Evolutionary conservation across 768 basidiomycete species (phyloP).

Genomic region (Termitomyces sp.): DNA sequence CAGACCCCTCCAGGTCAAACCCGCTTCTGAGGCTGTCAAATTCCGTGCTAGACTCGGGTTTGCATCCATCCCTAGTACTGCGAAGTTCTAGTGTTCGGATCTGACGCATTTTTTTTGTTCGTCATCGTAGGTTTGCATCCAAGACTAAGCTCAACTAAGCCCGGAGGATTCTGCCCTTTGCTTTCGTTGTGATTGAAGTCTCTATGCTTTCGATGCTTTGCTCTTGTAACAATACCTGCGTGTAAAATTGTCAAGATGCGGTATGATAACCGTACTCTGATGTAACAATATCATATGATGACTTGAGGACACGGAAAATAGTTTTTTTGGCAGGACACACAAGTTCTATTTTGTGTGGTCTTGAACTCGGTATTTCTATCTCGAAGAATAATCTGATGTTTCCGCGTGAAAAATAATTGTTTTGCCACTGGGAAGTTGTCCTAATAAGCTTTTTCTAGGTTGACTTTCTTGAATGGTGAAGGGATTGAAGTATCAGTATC

Average conservation of each 20-base stretch:
- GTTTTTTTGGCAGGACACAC: too few relatives aligned
- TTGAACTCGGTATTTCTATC: too few relatives aligned
- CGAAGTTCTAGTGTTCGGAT: slow-evolving; percentile 8
- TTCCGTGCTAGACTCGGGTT: slow-evolving; percentile 42
- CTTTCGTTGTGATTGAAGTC: background rate
- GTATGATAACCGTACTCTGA: background rate
- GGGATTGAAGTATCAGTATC: too few relatives aligned
- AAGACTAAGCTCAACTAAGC: slow-evolving; percentile 6
- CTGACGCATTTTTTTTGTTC: slow-evolving; percentile 5
- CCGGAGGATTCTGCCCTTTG: background rate
- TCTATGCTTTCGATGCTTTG: slow-evolving; percentile 1
- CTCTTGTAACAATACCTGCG: slow-evolving; percentile 1
- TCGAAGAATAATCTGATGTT: too few relatives aligned
- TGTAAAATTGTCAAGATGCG: background rate
- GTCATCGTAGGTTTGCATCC: slow-evolving; percentile 6
- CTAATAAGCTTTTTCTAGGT: too few relatives aligned
- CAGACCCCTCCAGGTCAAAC: slow-evolving; percentile 54
- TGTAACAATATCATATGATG: background rate
- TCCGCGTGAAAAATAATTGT: too few relatives aligned
- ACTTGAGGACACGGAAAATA: background rate
- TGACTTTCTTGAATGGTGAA: too few relatives aligned
- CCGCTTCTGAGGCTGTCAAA: slow-evolving; percentile 50
- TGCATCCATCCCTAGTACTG: slow-evolving; percentile 7
- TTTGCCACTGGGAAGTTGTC: too few relatives aligned
- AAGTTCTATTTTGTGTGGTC: too few relatives aligned